Evolutionary conservation across 805 yeast genomes (phyloP).

Genomic region (Ogataea paraovalis): DNA sequence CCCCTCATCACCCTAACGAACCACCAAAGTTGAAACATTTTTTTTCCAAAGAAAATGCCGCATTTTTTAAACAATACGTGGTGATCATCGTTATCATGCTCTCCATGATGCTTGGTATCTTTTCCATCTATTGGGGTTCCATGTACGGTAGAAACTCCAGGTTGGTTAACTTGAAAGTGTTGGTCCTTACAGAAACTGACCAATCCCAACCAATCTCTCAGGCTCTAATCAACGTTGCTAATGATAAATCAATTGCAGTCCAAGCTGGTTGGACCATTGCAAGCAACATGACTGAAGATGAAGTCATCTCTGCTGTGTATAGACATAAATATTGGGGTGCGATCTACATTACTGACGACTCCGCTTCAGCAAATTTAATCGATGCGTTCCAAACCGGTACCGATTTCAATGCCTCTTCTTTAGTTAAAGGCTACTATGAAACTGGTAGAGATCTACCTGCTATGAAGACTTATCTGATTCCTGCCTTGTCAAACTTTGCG

Average conservation of each 20-base stretch:
- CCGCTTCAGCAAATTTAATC: slow-evolving; percentile 37
- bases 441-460: slow-evolving; percentile 60
- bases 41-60: slow-evolving; percentile 14
- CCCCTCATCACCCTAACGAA: no score
- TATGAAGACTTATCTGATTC: slow-evolving; percentile 42
- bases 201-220: slow-evolving; percentile 29
- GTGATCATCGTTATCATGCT: slow-evolving; percentile 29
- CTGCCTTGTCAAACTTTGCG: slow-evolving; percentile 39
- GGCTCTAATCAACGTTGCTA: slow-evolving; percentile 20
- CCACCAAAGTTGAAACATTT: slow-evolving; percentile 4
- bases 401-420: slow-evolving; percentile 23
- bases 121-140: slow-evolving; percentile 50
- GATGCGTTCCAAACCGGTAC: slow-evolving; percentile 38
- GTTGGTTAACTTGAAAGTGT: slow-evolving; percentile 32
- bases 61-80: slow-evolving; percentile 12
- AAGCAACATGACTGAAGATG: slow-evolving; percentile 30
- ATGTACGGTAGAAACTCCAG: slow-evolving; percentile 31
- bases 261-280: slow-evolving; percentile 37
- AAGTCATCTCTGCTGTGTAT: slow-evolving; percentile 42
- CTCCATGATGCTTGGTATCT: slow-evolving; percentile 33
- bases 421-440: slow-evolving; percentile 41
- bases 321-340: slow-evolving; percentile 63
- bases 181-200: slow-evolving; percentile 37
- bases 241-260: slow-evolving; percentile 8
- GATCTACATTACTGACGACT: slow-evolving; percentile 44